Evolutionary conservation across 306 rosid species (phyloP).

Genomic region (Astragalus glycyphyllos): DNA sequence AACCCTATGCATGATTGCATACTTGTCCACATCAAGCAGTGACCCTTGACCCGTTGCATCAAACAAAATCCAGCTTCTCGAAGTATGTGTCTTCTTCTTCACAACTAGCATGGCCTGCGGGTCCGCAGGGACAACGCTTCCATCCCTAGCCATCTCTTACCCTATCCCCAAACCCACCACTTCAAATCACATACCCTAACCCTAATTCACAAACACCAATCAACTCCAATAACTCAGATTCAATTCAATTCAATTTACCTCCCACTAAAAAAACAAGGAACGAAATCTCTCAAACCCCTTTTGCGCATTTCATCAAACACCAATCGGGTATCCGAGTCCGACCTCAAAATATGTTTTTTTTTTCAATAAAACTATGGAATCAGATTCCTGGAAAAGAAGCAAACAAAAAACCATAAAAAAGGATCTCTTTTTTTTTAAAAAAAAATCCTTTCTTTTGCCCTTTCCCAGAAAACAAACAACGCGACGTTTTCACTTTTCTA

Average conservation of each 20-base stretch:
- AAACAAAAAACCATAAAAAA: not conserved
- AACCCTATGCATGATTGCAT: constrained; percentile 86
- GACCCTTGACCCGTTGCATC: constrained; percentile 68
- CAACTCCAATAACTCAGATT: not conserved
- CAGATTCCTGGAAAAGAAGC: constrained; percentile 17
- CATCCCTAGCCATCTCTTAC: constrained; percentile 78
- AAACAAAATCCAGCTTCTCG: constrained; percentile 83
- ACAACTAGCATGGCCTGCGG: constrained; percentile 54
- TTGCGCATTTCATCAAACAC: constrained; percentile 41
- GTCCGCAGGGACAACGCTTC: constrained; percentile 75
- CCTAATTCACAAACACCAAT: not conserved
- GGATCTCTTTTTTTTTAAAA: not conserved
- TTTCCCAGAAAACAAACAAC: not conserved
- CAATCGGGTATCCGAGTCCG: constrained; percentile 19
- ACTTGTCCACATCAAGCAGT: constrained; percentile 80
- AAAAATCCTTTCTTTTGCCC: not conserved
- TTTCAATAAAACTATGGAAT: not conserved
- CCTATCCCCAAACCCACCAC: constrained; percentile 33
- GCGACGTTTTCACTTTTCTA: not conserved
- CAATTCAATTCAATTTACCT: not conserved
- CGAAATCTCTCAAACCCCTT: not conserved
- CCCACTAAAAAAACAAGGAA: not conserved
- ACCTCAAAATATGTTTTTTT: not conserved
- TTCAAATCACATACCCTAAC: constrained; percentile 44
- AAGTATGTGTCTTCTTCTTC: constrained; percentile 81